Evolutionary conservation across 208 protist species (phyloP).

Genomic region (Leishmania gerbilli): DNA sequence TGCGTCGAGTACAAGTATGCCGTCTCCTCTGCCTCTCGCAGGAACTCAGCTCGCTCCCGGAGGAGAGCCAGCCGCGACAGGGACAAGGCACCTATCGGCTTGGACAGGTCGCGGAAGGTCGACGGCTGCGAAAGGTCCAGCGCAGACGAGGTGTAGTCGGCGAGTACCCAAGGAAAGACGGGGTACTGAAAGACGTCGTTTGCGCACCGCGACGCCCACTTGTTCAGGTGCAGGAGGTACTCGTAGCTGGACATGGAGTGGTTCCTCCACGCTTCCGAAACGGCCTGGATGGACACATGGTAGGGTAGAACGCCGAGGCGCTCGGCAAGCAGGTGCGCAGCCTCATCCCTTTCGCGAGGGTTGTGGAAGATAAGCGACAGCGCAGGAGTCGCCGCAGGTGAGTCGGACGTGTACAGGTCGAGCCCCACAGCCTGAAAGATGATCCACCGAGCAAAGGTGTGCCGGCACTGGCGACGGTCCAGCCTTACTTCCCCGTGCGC

Average conservation of each 20-base stretch:
- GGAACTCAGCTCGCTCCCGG: slow-evolving; percentile 36
- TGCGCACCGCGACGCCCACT: slow-evolving; percentile 42
- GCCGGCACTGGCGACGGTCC: slow-evolving; percentile 3
- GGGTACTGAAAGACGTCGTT: slow-evolving; percentile 84
- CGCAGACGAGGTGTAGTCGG: slow-evolving; percentile 71
- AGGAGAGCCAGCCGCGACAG: slow-evolving; percentile 62
- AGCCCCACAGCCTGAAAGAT: slow-evolving; percentile 47
- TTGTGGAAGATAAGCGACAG: slow-evolving; percentile 43
- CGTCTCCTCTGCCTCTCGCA: slow-evolving; percentile 42
- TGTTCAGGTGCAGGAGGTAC: slow-evolving; percentile 64
- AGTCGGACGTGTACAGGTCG: slow-evolving; percentile 33
- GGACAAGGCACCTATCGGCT: slow-evolving; percentile 94
- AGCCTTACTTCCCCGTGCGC: slow-evolving; percentile 15
- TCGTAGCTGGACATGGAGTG: slow-evolving; percentile 52
- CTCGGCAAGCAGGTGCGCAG: slow-evolving; percentile 17
- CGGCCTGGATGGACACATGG: slow-evolving; percentile 10
- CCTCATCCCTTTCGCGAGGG: slow-evolving; percentile 29
- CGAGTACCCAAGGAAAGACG: slow-evolving; percentile 94
- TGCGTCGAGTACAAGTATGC: slow-evolving; percentile 94
- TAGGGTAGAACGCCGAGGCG: slow-evolving; percentile 24
- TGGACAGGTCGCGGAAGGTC: slow-evolving; percentile 90
- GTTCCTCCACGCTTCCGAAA: slow-evolving; percentile 38
- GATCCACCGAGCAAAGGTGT: slow-evolving; percentile 44
- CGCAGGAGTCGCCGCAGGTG: slow-evolving; percentile 14
- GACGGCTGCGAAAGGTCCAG: slow-evolving; percentile 61